Percentiles rank a stretch among this genome's conserved stretches.
Evolutionary conservation across 257 asterid species (phyloP).

Genomic region (Penstemon davidsonii): DNA sequence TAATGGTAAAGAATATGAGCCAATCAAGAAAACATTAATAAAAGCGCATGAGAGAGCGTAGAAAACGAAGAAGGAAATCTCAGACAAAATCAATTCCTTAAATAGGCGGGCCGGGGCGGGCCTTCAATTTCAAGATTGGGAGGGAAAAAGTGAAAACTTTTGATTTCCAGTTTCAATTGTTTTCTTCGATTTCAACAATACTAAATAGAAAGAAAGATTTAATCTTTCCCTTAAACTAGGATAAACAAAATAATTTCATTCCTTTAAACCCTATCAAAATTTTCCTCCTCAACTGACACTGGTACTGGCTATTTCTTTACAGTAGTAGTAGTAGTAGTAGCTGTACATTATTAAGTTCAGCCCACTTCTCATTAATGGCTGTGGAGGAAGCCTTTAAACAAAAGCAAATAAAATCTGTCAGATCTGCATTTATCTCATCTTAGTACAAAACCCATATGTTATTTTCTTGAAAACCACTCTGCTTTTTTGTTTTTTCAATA

Average conservation of each 20-base stretch:
- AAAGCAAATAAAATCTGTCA: constrained; percentile 14
- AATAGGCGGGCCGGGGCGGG: constrained; percentile 22
- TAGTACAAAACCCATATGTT: constrained; percentile 10
- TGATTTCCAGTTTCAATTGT: constrained; percentile 7
- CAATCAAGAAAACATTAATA: constrained; percentile 1
- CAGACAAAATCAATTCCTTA: constrained; percentile 20
- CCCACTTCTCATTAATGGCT: constrained; percentile 32
- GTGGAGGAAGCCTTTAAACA: neutral
- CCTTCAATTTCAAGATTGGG: constrained; percentile 5
- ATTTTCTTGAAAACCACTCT: neutral
- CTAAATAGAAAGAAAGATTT: neutral
- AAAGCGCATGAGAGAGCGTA: neutral
- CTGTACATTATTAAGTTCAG: constrained; percentile 37
- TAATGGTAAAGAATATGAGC: neutral
- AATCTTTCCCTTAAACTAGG: constrained; percentile 9
- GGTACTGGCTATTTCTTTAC: neutral
- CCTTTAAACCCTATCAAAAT: constrained; percentile 11
- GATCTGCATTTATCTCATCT: constrained; percentile 33
- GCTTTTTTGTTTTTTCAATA: too few relatives aligned
- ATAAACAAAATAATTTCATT: neutral
- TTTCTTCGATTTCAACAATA: constrained; percentile 29
- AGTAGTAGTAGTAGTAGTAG: constrained; percentile 21
- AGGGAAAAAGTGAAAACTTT: neutral
- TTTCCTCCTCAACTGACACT: neutral
- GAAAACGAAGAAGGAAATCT: neutral